phyloP scores from a whole-genome alignment of 768 basidiomycete species.

The Boletus edulis region DNA sequence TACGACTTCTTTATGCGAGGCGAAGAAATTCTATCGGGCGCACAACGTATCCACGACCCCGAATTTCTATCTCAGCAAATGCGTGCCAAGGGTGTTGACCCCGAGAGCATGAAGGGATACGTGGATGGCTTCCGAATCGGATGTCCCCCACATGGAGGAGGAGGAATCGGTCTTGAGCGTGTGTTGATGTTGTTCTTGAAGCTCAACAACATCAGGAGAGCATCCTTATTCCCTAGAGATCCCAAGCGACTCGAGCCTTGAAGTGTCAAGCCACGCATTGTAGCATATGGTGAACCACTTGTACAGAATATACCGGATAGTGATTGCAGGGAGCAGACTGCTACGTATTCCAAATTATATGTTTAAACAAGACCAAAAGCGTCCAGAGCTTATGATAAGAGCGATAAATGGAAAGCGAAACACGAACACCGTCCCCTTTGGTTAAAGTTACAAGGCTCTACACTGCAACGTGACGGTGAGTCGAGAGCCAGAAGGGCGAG shows the following conservation, averaged over 20 bases:
- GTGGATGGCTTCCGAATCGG: conserved; percentile 94
- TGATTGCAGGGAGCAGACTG: conserved; percentile 14
- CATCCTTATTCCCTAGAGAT: conserved; percentile 94
- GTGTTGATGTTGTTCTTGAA: conserved; percentile 98
- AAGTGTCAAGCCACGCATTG: conserved; percentile 2
- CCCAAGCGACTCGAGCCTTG: conserved; percentile 92
- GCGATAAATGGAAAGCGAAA: conserved; percentile 26
- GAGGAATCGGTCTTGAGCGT: conserved; percentile 92
- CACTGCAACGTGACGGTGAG: conserved; percentile 15
- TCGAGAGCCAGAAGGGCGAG: not conserved
- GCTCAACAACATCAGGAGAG: conserved; percentile 91
- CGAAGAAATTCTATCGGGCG: conserved; percentile 97
- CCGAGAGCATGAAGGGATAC: conserved; percentile 88
- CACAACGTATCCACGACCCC: conserved; percentile 96
- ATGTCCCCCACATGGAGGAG: conserved; percentile 94
- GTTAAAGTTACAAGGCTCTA: conserved; percentile 20
- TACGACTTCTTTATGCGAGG: conserved; percentile 99
- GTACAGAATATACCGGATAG: conserved; percentile 17
- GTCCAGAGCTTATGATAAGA: conserved; percentile 23
- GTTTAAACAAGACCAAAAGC: conserved; percentile 11
- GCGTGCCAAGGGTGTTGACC: conserved; percentile 84
- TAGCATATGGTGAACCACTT: conserved; percentile 7
- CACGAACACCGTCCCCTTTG: conserved; percentile 14
- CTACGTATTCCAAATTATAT: conserved; percentile 27
- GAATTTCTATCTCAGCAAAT: conserved; percentile 79